phyloP scores from a whole-genome alignment of 2,329 filamentous ascomycete species.

The Paracorniculantispora psalliotae region DNA sequence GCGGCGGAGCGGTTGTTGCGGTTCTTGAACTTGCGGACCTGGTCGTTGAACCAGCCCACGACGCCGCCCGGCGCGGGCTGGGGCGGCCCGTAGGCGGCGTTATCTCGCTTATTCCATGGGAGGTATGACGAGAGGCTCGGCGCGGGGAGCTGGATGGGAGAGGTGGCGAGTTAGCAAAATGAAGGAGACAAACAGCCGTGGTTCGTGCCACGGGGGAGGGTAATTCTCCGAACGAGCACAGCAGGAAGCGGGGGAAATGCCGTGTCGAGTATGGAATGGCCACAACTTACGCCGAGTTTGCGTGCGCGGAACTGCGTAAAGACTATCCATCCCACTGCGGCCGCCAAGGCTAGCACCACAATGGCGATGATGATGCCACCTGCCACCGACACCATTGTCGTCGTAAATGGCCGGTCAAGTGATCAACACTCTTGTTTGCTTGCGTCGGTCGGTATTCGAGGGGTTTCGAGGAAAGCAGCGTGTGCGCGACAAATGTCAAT shows the following conservation, averaged over 20 bases:
- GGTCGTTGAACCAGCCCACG: conserved; percentile 67
- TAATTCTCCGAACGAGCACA: background rate
- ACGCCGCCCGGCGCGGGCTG: conserved; percentile 57
- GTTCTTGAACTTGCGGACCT: conserved; percentile 58
- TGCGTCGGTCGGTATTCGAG: background rate
- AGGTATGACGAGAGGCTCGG: conserved; percentile 64
- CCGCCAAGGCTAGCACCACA: conserved; percentile 54
- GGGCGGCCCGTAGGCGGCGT: conserved; percentile 46
- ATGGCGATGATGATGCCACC: conserved; percentile 71
- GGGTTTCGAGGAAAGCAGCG: background rate
- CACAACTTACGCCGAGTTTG: conserved; percentile 57
- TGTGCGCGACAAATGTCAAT: background rate
- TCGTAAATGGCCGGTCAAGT: background rate
- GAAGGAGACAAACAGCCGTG: background rate
- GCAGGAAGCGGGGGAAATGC: background rate
- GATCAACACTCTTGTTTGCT: background rate
- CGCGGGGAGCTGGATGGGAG: conserved; percentile 55
- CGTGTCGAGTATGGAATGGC: background rate
- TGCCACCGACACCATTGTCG: conserved; percentile 51
- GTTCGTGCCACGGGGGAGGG: background rate
- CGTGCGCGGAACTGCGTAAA: conserved; percentile 69
- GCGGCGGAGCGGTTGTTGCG: conserved; percentile 60
- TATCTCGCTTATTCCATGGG: conserved; percentile 57
- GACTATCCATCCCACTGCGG: conserved; percentile 60
- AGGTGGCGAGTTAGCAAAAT: background rate